Base-by-base conservation (phyloP, 2,329 filamentous ascomycete genomes). In the Plectosphaerella cucumerina region DNA sequence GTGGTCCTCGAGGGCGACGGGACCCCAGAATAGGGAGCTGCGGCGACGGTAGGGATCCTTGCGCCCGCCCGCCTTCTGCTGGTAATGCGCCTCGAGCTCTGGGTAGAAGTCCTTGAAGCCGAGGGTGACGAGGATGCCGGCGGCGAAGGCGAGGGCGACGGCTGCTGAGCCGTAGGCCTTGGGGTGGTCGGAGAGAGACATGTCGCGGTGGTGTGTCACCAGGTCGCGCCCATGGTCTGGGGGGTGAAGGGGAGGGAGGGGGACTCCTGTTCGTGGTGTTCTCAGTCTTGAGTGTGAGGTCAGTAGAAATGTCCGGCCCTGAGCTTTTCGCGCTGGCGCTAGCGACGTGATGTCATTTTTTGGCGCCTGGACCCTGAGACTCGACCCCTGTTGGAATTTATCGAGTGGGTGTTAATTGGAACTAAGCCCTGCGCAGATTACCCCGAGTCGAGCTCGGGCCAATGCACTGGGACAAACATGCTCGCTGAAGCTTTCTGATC, bases 61-160 rank as follows among this genome's bases (percentile, higher is more conserved):
- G n/a, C 49, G 53, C 17, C 47, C 49, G 47, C 43, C 34, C 56
- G 57, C 66, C 57, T 70, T 70, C 56, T 68, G 73, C 60, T 81
- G 80, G 60, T 84, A 89, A 18, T 82, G 78, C 20, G 75, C 70
- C 65, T 90, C 85, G 44, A 91, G 76, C 58, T 90, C 86, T 1
- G 87, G 85, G 60, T 91, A 92, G 35, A 92, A 68, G 64, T 93
- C 88, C 68, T 91, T 91, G 71, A 90, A 84, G 52, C 86, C 86
- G 3, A 94, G 70, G 0, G 90, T 90, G 50, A 92, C 68, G 48
- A 90, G 72, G 49, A 91, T 78, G 42, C 92, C 91, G 10, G 89
- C 78, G n/a, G 86, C 67, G 61, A 97, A 96, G 62, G 89, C 87
- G 18, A 84, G 72, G 51, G 82, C 76, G 41, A 91, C 67, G 55